These are phyloP conservation scores for Mycena galericulata DNA, from an alignment of 768 basidiomycete genomes.

Conservation along the genomic window DNA sequence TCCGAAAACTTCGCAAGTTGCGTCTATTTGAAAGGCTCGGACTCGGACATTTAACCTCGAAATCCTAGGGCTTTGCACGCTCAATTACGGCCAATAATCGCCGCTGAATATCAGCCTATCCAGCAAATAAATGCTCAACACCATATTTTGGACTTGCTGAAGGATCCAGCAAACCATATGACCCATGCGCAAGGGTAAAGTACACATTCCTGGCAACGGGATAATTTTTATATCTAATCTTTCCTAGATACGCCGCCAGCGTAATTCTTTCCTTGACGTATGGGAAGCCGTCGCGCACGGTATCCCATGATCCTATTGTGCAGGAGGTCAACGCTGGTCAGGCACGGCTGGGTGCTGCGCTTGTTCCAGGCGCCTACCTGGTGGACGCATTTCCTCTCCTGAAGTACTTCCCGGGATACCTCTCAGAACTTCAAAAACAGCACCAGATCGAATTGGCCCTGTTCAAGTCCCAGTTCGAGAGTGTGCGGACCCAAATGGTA, in stretches of 20 bases:
- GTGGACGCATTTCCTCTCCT: slow-evolving; percentile 62
- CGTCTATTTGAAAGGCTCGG: slow-evolving; percentile 4
- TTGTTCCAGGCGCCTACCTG: slow-evolving; percentile 59
- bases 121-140: slow-evolving; percentile 58
- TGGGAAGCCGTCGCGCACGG: slow-evolving; percentile 53
- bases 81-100: slow-evolving; percentile 66
- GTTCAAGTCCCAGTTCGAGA: slow-evolving; percentile 64
- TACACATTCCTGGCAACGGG: neutral
- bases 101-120: slow-evolving; percentile 61
- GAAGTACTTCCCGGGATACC: slow-evolving; percentile 69
- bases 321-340: slow-evolving; percentile 59
- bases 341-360: slow-evolving; percentile 56
- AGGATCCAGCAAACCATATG: slow-evolving; percentile 59
- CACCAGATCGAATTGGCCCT: slow-evolving; percentile 67
- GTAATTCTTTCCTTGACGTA: slow-evolving; percentile 66
- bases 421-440: slow-evolving; percentile 66
- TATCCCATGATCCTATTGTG: slow-evolving; percentile 60
- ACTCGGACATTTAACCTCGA: neutral
- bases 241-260: slow-evolving; percentile 58
- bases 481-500: slow-evolving; percentile 61
- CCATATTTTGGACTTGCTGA: slow-evolving; percentile 58
- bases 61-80: slow-evolving; percentile 65
- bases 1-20: slow-evolving; percentile 71
- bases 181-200: slow-evolving; percentile 63
- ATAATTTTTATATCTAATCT: neutral